Percentiles rank a stretch among this genome's conserved stretches.
Conservation (phyloP, 2,329 filamentous ascomycete species). For the Apiospora marii region DNA sequence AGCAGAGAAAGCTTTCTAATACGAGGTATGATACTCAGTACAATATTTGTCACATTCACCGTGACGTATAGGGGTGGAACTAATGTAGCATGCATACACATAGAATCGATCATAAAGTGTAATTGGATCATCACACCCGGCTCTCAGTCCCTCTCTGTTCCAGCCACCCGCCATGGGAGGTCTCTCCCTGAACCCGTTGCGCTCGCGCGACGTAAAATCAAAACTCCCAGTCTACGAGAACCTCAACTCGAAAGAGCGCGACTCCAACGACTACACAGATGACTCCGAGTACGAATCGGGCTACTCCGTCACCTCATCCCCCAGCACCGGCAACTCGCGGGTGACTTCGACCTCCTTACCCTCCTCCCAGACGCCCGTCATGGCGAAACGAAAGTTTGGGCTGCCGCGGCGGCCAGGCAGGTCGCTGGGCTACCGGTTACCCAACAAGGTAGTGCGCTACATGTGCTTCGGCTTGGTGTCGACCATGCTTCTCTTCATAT, state of each 20-base stretch:
- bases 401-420: constrained; percentile 43
- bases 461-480: constrained; percentile 76
- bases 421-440: constrained; percentile 66
- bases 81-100: constrained; percentile 1
- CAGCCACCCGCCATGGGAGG: constrained; percentile 53
- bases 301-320: constrained; percentile 52
- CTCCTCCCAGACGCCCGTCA: constrained; percentile 49
- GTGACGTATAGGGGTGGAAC: not conserved
- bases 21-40: not conserved
- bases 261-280: constrained; percentile 59
- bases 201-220: constrained; percentile 52
- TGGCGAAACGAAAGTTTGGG: constrained; percentile 48
- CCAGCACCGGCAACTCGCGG: constrained; percentile 62
- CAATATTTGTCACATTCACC: not conserved
- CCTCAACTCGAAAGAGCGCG: constrained; percentile 55
- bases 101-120: constrained; percentile 12
- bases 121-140: not conserved
- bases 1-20: not conserved
- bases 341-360: constrained; percentile 54
- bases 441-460: constrained; percentile 78
- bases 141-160: not conserved
- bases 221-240: constrained; percentile 61
- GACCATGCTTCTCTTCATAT: constrained; percentile 77
- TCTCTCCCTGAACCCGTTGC: constrained; percentile 54
- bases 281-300: constrained; percentile 47